phyloP scores from a whole-genome alignment of 108 stramenopile species.

The Bacterosira constricta region DNA sequence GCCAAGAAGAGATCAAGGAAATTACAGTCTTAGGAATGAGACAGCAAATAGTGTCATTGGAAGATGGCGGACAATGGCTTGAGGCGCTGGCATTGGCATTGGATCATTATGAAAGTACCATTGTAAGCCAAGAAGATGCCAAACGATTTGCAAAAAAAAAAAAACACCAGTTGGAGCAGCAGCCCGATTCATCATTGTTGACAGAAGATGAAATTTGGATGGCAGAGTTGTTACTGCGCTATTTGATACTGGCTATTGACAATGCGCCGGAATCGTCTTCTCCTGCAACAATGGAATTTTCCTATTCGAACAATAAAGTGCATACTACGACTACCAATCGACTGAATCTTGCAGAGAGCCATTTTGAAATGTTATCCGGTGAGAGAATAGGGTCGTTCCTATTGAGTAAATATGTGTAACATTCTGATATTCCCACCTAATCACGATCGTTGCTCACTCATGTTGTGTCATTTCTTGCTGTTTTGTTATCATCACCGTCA shows the following conservation, averaged over 20 bases:
- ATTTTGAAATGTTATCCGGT: slow-evolving; percentile 92
- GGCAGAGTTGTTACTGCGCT: slow-evolving; percentile 81
- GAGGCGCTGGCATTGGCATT: slow-evolving; percentile 89
- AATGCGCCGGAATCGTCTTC: slow-evolving; percentile 90
- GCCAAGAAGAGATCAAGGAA: slow-evolving; percentile 70
- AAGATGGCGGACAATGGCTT: slow-evolving; percentile 94
- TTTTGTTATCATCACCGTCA: not conserved
- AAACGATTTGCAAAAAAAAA: slow-evolving; percentile 38
- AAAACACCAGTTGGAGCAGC: slow-evolving; percentile 12
- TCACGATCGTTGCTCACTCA: not conserved
- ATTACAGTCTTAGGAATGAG: slow-evolving; percentile 69
- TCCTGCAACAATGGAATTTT: slow-evolving; percentile 17
- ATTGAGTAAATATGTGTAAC: too few relatives aligned
- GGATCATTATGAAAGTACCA: slow-evolving; percentile 84
- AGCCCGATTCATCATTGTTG: slow-evolving; percentile 17
- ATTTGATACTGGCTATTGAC: slow-evolving; percentile 86
- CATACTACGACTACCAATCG: slow-evolving; percentile 14
- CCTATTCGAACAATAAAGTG: slow-evolving; percentile 25
- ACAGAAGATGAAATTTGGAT: slow-evolving; percentile 89
- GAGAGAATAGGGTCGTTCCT: not conserved
- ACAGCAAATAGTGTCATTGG: slow-evolving; percentile 69
- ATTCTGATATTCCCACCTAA: too few relatives aligned
- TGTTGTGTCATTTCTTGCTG: not conserved
- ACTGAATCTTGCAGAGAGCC: slow-evolving; percentile 79
- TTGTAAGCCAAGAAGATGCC: slow-evolving; percentile 75